Base-by-base conservation (phyloP, 2,329 filamentous ascomycete genomes). In the Neopestalotiopsis sp. region DNA sequence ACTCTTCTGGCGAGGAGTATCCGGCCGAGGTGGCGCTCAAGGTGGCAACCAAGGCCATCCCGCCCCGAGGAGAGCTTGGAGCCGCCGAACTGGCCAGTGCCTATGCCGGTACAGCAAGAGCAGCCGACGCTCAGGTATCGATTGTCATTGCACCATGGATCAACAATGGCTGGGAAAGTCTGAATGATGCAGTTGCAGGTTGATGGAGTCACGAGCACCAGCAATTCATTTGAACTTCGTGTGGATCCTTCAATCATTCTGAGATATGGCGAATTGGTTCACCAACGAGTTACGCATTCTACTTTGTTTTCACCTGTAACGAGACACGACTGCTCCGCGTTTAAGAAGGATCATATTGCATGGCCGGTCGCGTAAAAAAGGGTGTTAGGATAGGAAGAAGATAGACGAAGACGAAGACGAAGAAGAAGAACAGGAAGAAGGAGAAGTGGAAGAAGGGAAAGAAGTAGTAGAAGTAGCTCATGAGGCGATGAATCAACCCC, bases 61-160 rank as follows among this genome's bases (percentile, higher is more conserved):
- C 94, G 45, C 94, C 95, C 0, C 81, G 86, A 65, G 93, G 94
- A 0, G 81, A 85, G 1, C 81, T 97, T 13, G 88, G 87, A 20
- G 90, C 94, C 1, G 84, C 85, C 30, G 92, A 94, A 69, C 80
- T 98, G 67, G 89, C 93, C 1, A 83, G 84, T 71, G 92, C 94
- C 4, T 94, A 93, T 83, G 89, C 92, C 1, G 91, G 92, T 0
- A 94, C 92, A 0, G 91, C 92, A 1, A 88, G 84, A 69, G 85
- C 89, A 3, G 88, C 87, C 3, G 92, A 97, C 84, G 91, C 93
- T 28, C 92, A 97, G 80, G 88, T 88, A 72, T 91, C 92, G 6
- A 87, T 94, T 60, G 87, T 96, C 79, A 80, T 97, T 73, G 93
- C 95, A 49, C 96, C 96, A 5, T 98, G 95, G 95, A 84, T 82